These are phyloP conservation scores for Fusarium caatingaense DNA, from an alignment of 2,329 filamentous ascomycete genomes.

Conservation along the genomic window DNA sequence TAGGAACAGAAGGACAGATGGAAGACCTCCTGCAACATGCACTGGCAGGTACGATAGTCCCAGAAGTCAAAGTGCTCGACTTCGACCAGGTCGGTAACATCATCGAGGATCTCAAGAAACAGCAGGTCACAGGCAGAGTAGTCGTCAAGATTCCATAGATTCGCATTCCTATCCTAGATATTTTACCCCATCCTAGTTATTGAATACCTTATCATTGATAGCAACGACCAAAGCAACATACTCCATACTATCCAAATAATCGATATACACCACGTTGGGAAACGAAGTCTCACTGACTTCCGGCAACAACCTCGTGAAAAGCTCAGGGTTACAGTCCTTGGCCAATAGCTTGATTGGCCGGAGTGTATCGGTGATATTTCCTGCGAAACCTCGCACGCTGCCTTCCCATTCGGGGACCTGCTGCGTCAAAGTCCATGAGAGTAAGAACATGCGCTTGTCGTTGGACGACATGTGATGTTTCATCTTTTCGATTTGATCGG, in stretches of 20 bases:
- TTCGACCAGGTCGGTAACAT: constrained; percentile 20
- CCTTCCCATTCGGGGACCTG: constrained; percentile 7
- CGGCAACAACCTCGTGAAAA: constrained; percentile 1
- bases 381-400: not conserved
- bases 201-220: constrained; percentile 21
- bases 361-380: not conserved
- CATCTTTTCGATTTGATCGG: constrained; percentile 16
- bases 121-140: constrained; percentile 30
- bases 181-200: not conserved
- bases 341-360: constrained; percentile 10
- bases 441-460: constrained; percentile 7
- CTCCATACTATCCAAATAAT: constrained; percentile 14
- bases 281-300: constrained; percentile 8
- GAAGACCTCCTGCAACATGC: constrained; percentile 22
- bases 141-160: constrained; percentile 29
- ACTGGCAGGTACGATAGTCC: not conserved
- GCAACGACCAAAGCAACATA: constrained; percentile 14
- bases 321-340: constrained; percentile 11
- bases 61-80: constrained; percentile 4
- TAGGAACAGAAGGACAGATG: constrained; percentile 40
- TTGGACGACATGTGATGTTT: constrained; percentile 14
- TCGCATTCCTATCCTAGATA: too few species aligned
- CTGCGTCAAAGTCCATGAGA: constrained; percentile 15
- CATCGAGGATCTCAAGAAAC: constrained; percentile 11
- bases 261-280: constrained; percentile 19